Percentiles rank a stretch among this genome's conserved stretches.
Conservation (phyloP, 2,329 filamentous ascomycete genomes). For the Curvularia lunata region DNA sequence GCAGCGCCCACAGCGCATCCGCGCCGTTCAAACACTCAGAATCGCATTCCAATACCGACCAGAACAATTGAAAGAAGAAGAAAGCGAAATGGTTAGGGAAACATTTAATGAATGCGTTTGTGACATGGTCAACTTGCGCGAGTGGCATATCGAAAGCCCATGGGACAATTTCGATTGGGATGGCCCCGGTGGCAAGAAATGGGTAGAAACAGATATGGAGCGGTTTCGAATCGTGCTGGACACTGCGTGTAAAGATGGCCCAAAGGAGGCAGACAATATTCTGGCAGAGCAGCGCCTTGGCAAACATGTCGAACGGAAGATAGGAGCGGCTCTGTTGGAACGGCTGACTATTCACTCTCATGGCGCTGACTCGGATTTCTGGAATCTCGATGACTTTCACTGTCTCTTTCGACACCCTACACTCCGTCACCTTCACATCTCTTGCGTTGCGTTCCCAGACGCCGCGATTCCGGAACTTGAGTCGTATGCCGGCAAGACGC, state of each 20-base stretch:
- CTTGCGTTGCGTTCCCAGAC: slow-evolving; percentile 36
- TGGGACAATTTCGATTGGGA: slow-evolving; percentile 46
- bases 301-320: slow-evolving; percentile 18
- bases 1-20: slow-evolving; percentile 32
- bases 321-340: slow-evolving; percentile 39
- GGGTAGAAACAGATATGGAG: slow-evolving; percentile 45
- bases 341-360: slow-evolving; percentile 45
- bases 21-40: slow-evolving; percentile 40
- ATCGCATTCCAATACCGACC: slow-evolving; percentile 40
- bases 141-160: slow-evolving; percentile 46
- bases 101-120: slow-evolving; percentile 39
- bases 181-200: slow-evolving; percentile 32
- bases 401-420: slow-evolving; percentile 46
- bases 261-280: slow-evolving; percentile 23
- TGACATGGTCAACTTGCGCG: slow-evolving; percentile 39
- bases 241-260: slow-evolving; percentile 30
- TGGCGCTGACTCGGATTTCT: slow-evolving; percentile 41
- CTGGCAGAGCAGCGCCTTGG: slow-evolving; percentile 20
- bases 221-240: slow-evolving; percentile 38
- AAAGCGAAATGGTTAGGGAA: slow-evolving; percentile 29
- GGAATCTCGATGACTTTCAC: slow-evolving; percentile 40
- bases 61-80: slow-evolving; percentile 23
- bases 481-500: slow-evolving; percentile 29
- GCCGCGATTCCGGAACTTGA: slow-evolving; percentile 28
- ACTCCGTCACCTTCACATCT: slow-evolving; percentile 42